Evolutionary conservation across 2,329 filamentous ascomycete genomes (phyloP).

Genomic region (Seiridium cupressi): DNA sequence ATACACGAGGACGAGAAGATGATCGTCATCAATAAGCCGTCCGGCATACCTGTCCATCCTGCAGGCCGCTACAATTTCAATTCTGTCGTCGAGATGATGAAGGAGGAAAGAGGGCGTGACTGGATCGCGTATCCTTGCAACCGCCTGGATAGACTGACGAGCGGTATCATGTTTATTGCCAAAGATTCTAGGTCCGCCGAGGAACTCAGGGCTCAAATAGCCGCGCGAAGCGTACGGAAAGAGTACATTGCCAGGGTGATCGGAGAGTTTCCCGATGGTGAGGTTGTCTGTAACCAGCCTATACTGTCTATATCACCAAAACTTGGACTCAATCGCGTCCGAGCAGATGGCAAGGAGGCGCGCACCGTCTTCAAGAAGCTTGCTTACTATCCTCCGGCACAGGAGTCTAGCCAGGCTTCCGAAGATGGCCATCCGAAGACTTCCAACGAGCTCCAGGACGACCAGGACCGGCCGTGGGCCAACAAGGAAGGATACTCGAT

Average conservation of each 20-base stretch:
- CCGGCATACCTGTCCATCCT: slow-evolving; percentile 91
- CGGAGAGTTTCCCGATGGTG: slow-evolving; percentile 87
- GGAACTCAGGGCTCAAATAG: slow-evolving; percentile 72
- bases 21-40: slow-evolving; percentile 95
- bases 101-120: slow-evolving; percentile 61
- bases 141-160: slow-evolving; percentile 88
- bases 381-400: slow-evolving; percentile 76
- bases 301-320: slow-evolving; percentile 94
- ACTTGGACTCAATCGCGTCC: slow-evolving; percentile 88
- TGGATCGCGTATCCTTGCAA: slow-evolving; percentile 75
- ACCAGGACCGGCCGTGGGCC: slow-evolving; percentile 36
- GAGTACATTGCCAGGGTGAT: slow-evolving; percentile 93
- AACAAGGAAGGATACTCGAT: slow-evolving; percentile 84
- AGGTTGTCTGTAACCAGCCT: slow-evolving; percentile 89
- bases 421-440: slow-evolving; percentile 12
- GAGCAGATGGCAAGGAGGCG: slow-evolving; percentile 87
- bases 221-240: slow-evolving; percentile 80
- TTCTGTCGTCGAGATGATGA: slow-evolving; percentile 90
- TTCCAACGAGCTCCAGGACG: slow-evolving; percentile 7
- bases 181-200: slow-evolving; percentile 83
- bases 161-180: slow-evolving; percentile 96
- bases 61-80: slow-evolving; percentile 96
- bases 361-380: slow-evolving; percentile 88
- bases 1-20: slow-evolving; percentile 91
- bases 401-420: slow-evolving; percentile 10